A percentile compares a stretch with the other conserved stretches of the same genome.
Conservation (phyloP, 2,329 filamentous ascomycete genomes). For the Aspergillus nomiae region DNA sequence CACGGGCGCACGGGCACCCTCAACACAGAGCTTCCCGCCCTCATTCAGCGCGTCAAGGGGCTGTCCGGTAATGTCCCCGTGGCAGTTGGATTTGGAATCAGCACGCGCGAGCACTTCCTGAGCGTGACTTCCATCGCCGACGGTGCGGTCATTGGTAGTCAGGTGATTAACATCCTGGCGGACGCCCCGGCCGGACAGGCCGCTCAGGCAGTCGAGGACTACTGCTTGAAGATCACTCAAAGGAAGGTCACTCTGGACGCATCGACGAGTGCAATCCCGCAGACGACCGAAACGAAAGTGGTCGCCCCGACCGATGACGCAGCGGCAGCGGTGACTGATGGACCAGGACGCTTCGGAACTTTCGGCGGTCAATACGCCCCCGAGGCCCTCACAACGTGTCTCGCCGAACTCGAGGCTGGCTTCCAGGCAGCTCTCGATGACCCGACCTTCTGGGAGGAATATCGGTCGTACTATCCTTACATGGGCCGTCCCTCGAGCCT, state of each 20-base stretch:
- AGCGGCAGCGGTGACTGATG: conserved; percentile 48
- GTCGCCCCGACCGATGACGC: neutral
- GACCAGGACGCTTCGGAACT: conserved; percentile 76
- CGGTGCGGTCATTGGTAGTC: conserved; percentile 90
- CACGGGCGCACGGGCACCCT: conserved; percentile 82
- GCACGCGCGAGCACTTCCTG: conserved; percentile 85
- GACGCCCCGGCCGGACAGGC: conserved; percentile 65
- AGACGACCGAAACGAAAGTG: neutral
- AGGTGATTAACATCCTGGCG: conserved; percentile 78
- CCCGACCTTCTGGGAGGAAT: conserved; percentile 91
- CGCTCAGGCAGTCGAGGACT: conserved; percentile 74
- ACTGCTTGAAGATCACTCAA: conserved; percentile 71
- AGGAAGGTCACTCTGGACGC: conserved; percentile 35
- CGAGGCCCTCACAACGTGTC: conserved; percentile 91
- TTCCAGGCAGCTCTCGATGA: conserved; percentile 85
- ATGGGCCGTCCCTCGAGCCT: conserved; percentile 89
- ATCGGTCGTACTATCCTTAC: conserved; percentile 86
- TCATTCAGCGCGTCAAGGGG: conserved; percentile 79
- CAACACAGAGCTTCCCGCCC: conserved; percentile 73
- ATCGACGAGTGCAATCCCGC: neutral
- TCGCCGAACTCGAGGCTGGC: conserved; percentile 81
- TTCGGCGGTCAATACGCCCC: conserved; percentile 96
- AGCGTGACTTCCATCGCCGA: conserved; percentile 79
- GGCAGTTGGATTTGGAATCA: conserved; percentile 91
- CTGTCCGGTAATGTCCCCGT: conserved; percentile 84